phyloP scores from a whole-genome alignment of 2,329 filamentous ascomycete species.

The Diaporthe ilicicola region DNA sequence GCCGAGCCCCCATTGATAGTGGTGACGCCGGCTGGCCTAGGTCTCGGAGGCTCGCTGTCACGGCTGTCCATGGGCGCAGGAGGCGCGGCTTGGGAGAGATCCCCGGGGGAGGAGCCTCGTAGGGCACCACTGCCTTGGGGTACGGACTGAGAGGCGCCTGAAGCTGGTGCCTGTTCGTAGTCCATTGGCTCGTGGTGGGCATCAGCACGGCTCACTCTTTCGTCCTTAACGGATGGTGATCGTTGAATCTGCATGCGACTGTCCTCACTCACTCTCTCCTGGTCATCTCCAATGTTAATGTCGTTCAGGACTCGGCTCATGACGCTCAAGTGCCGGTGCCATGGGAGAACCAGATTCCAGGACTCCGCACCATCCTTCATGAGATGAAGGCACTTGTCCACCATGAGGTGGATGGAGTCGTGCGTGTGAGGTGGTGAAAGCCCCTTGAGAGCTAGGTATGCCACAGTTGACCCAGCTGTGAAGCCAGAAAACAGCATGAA shows the following conservation, averaged over 20 bases:
- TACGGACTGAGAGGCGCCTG: slow-evolving; percentile 41
- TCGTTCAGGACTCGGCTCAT: slow-evolving; percentile 69
- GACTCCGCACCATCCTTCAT: slow-evolving; percentile 67
- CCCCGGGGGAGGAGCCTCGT: slow-evolving; percentile 43
- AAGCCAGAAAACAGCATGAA: slow-evolving; percentile 72
- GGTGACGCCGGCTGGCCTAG: slow-evolving; percentile 62
- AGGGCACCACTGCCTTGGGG: slow-evolving; percentile 2
- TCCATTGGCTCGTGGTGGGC: slow-evolving; percentile 66
- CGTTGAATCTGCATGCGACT: slow-evolving; percentile 42
- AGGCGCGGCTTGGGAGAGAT: slow-evolving; percentile 24
- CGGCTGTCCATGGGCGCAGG: slow-evolving; percentile 47
- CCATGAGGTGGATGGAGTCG: slow-evolving; percentile 65
- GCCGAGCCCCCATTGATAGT: slow-evolving; percentile 67
- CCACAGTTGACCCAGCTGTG: slow-evolving; percentile 67
- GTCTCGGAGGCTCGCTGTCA: slow-evolving; percentile 61
- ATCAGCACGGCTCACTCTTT: slow-evolving; percentile 62
- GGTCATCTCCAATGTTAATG: slow-evolving; percentile 51
- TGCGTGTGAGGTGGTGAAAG: slow-evolving; percentile 64
- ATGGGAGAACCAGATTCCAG: slow-evolving; percentile 67
- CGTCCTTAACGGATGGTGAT: slow-evolving; percentile 61
- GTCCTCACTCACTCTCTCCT: slow-evolving; percentile 45
- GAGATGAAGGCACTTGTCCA: slow-evolving; percentile 66
- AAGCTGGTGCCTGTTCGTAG: slow-evolving; percentile 57
- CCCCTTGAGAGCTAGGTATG: slow-evolving; percentile 69
- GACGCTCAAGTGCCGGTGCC: slow-evolving; percentile 67